Evolutionary conservation across 2,329 filamentous ascomycete genomes (phyloP).

Genomic region (Lasiodiplodia gonubiensis): DNA sequence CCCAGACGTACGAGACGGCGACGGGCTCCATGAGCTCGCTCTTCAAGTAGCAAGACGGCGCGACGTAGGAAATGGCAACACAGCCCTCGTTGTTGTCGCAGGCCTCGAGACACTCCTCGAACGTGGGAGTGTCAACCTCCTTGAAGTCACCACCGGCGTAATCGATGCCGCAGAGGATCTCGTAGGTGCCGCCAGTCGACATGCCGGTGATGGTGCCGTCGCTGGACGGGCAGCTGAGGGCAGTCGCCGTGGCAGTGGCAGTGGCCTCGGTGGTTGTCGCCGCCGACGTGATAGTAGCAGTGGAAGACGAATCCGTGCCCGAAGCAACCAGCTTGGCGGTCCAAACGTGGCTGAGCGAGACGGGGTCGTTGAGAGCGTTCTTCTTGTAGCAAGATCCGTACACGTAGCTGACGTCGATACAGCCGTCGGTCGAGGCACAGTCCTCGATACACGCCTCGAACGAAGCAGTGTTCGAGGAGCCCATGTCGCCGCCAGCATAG

Average conservation of each 20-base stretch:
- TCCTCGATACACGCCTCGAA: slow-evolving; percentile 22
- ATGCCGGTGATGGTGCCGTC: background rate
- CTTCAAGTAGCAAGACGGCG: slow-evolving; percentile 15
- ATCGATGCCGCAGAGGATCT: slow-evolving; percentile 6
- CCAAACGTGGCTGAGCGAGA: slow-evolving; percentile 21
- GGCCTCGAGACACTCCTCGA: slow-evolving; percentile 15
- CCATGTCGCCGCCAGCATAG: slow-evolving; percentile 26
- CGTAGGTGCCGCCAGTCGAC: slow-evolving; percentile 7
- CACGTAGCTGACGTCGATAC: slow-evolving; percentile 26
- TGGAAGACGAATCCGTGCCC: background rate
- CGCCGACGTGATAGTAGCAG: background rate
- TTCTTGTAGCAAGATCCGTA: slow-evolving; percentile 28
- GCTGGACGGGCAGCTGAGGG: slow-evolving; percentile 2
- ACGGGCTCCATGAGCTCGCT: slow-evolving; percentile 3
- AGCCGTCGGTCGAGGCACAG: slow-evolving; percentile 26
- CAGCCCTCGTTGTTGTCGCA: slow-evolving; percentile 9
- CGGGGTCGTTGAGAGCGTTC: background rate
- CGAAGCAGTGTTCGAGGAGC: slow-evolving; percentile 4
- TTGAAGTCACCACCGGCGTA: slow-evolving; percentile 18
- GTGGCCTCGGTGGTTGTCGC: background rate
- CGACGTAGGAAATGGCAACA: slow-evolving; percentile 8
- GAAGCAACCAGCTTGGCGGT: slow-evolving; percentile 12
- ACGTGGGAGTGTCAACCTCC: background rate
- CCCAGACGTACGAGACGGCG: slow-evolving; percentile 9
- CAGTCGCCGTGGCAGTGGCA: background rate